Percentiles rank a stretch among this genome's conserved stretches.
phyloP scores from a whole-genome alignment of 176 grass and related monocot genomes.

The Zea luxurians region DNA sequence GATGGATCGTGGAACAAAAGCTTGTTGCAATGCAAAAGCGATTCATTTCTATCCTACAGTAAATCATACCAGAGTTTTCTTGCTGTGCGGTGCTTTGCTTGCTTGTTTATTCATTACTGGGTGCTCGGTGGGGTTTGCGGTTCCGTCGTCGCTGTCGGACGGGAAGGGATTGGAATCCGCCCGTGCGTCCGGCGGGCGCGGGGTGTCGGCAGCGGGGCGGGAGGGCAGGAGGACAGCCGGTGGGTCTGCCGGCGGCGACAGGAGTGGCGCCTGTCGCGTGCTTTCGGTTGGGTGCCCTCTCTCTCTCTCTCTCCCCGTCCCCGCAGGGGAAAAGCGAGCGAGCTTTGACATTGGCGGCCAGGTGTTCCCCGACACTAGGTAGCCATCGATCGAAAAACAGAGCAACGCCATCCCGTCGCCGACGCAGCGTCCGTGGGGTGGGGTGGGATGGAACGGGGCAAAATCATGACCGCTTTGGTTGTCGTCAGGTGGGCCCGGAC shows the following conservation, averaged over 20 bases:
- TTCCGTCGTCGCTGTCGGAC: constrained; percentile 42
- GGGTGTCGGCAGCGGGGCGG: constrained; percentile 53
- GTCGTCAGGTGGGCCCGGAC: constrained; percentile 10
- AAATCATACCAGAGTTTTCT: background rate
- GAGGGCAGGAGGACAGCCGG: constrained; percentile 43
- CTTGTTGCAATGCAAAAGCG: background rate
- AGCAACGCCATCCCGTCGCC: no score
- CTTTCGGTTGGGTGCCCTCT: constrained; percentile 37
- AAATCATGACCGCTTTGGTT: background rate
- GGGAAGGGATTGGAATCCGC: constrained; percentile 25
- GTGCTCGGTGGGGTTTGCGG: background rate
- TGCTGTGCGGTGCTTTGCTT: background rate
- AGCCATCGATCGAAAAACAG: no score
- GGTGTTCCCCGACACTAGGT: constrained; percentile 34
- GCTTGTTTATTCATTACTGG: no score
- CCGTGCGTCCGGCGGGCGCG: background rate
- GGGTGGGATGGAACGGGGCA: background rate
- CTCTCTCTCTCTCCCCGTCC: background rate
- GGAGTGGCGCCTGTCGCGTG: background rate
- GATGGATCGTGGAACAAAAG: background rate
- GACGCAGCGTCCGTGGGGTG: no score
- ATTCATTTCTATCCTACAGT: background rate
- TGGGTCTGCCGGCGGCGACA: constrained; percentile 46
- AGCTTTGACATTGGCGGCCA: constrained; percentile 12
- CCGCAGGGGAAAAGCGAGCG: background rate